phyloP scores from a whole-genome alignment of 2,329 filamentous ascomycete genomes.

The Fusarium vanettenii region DNA sequence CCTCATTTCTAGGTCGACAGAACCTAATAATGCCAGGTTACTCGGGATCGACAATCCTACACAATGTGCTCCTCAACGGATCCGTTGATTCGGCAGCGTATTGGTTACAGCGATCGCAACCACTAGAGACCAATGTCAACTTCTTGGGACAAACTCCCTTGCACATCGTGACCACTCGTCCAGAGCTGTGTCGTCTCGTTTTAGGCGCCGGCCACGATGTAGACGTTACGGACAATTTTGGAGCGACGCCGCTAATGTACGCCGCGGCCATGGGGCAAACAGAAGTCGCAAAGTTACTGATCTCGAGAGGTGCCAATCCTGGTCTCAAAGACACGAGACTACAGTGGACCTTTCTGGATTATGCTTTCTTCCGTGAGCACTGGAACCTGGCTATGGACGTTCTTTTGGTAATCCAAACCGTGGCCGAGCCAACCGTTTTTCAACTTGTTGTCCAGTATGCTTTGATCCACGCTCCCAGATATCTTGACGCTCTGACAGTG shows the following conservation, averaged over 20 bases:
- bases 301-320: neutral
- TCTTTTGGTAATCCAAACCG: neutral
- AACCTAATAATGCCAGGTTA: neutral
- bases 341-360: neutral
- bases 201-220: neutral
- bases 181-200: neutral
- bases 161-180: neutral
- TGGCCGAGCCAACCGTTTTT: neutral
- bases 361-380: neutral
- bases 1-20: neutral
- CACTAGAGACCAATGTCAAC: neutral
- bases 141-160: neutral
- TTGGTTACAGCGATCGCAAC: neutral
- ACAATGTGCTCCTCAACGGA: neutral
- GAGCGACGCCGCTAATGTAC: neutral
- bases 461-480: fast-evolving
- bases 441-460: neutral
- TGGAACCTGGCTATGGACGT: neutral
- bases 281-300: neutral
- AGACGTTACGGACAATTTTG: neutral
- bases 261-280: neutral
- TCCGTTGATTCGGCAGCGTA: fast-evolving
- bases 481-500: neutral
- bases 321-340: fast-evolving
- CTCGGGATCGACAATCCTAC: neutral